phyloP scores from a whole-genome alignment of 768 basidiomycete species.

The Russula abietina region DNA sequence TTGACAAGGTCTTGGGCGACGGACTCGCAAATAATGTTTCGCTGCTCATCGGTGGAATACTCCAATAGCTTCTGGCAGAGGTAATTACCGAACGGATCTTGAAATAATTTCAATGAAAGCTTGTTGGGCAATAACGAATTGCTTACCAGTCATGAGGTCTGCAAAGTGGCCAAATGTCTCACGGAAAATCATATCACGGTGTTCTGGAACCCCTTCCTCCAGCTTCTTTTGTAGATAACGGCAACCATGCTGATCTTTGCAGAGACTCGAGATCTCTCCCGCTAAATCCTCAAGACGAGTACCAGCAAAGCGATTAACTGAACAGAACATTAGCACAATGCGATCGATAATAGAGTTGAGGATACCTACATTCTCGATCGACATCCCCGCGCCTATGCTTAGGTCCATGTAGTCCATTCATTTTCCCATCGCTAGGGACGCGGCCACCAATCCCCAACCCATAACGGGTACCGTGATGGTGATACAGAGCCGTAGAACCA shows the following conservation, averaged over 20 bases:
- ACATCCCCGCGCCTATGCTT: constrained; percentile 94
- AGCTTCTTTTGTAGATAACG: constrained; percentile 98
- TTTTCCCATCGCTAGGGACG: constrained; percentile 56
- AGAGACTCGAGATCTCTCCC: constrained; percentile 88
- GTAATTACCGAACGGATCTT: constrained; percentile 98
- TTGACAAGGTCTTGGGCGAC: constrained; percentile 96
- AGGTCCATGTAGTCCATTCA: constrained; percentile 85
- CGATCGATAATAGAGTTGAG: constrained; percentile 14
- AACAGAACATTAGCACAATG: neutral
- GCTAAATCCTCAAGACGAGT: constrained; percentile 92
- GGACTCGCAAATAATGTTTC: constrained; percentile 93
- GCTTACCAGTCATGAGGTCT: constrained; percentile 91
- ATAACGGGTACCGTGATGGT: constrained; percentile 73
- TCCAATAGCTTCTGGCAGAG: constrained; percentile 97
- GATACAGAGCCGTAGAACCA: constrained; percentile 73
- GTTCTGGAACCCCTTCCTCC: constrained; percentile 91
- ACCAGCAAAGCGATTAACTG: constrained; percentile 95
- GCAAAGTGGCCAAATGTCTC: constrained; percentile 98
- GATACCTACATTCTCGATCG: constrained; percentile 69
- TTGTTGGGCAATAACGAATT: neutral
- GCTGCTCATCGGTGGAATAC: constrained; percentile 95
- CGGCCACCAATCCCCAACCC: constrained; percentile 59
- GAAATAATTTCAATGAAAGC: neutral
- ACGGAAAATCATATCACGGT: constrained; percentile 98
- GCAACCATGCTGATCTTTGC: constrained; percentile 99